Base-by-base conservation (phyloP, 1,284 basidiomycete genomes). In the Pterula multifida region DNA sequence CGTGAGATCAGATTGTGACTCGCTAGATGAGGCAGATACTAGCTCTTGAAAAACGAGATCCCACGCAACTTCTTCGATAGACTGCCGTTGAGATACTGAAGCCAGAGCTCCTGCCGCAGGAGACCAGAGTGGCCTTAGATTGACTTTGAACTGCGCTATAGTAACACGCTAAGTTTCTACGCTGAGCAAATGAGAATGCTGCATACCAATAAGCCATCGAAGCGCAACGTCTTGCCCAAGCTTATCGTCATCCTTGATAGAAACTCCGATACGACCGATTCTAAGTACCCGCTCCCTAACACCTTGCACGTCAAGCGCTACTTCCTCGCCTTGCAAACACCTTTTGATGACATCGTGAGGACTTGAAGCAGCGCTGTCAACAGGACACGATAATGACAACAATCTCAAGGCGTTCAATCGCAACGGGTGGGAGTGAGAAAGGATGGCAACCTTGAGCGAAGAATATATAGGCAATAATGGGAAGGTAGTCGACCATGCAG, bases 141-240 rank as follows among this genome's bases (percentile, higher is more conserved):
- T 92, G 56, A 96, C 85, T 67, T 96, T 96, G 47, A 96, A 69
- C 63, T 96, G 92, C 1, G 85, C 88, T 81, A 55, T n/a, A 45
- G n/a, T n/a, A n/a, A n/a, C n/a, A n/a, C n/a, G n/a, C n/a, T n/a
- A n/a, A n/a, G n/a, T n/a, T n/a, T n/a, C n/a, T n/a, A n/a, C n/a
- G n/a, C 13, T 36, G 35, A 57, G 51, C 35, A 49, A 36, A 32
- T 50, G 36, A 56, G 47, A 23, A 51, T 46, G 21, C 49, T n/a
- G 64, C 68, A 53, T 55, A 77, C 79, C 76, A 42, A 85, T 70
- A 15, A 90, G 59, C 86, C 87, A 90, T 36, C 76, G 62, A 3
- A 68, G 64, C 54, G 74, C 76, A 19, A 82, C 59, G 51, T 80
- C 77, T 0, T 75, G 75, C 3, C 73, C 72, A 22, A 75, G 56